Evolutionary conservation across 2,329 filamentous ascomycete genomes (phyloP), one percentile per base, ranked within the genome.

Genomic region (Arthrobotrys sphaeroides): DNA sequence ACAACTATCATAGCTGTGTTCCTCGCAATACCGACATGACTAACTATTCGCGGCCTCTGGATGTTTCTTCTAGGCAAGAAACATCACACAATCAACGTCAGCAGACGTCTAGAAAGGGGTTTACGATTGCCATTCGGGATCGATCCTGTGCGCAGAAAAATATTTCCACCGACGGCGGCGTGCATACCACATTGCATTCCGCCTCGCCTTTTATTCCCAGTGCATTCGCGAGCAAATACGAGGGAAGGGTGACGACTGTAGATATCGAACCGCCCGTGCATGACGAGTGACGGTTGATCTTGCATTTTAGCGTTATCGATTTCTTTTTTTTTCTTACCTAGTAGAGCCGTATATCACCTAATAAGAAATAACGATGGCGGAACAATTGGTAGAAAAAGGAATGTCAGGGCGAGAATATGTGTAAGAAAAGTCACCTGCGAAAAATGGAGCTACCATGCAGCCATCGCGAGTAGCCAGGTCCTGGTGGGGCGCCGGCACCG

Each of bases 281-380:
- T 75, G 62, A 67, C 55, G 72, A 75, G 72, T 68, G 57, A 75
- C 72, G 18, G 72, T 59, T 66, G 72, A 75, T 75, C 72, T 75
- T 33, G 72, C 72, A 69, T 64, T 38, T n/a, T 57, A 69, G 42
- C 45, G 55, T 36, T 64, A 55, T 69, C 64, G 45, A 68, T 55
- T 55, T n/a, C 28, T 33, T 33, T 31, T 33, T 61, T 55, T 57
- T 45, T 31, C 26, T 61, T 24, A 31, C 22, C 60, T 47, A 66
- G 59, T 13, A 45, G 26, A 24, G 28, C 36, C 3, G 38, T 49
- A 42, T 16, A 67, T 42, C 47, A 60, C 42, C 51, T 66, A 65
- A 65, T 43, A 51, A 62, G 45, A 69, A 69, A 69, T 51, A 55
- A 36, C 55, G 18, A 70, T 70, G 66, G 57, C 66, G 66, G 66